These are phyloP conservation scores for Teratosphaeriaceae sp. DNA, from an alignment of 2,329 filamentous ascomycete species.

Conservation along the genomic window DNA sequence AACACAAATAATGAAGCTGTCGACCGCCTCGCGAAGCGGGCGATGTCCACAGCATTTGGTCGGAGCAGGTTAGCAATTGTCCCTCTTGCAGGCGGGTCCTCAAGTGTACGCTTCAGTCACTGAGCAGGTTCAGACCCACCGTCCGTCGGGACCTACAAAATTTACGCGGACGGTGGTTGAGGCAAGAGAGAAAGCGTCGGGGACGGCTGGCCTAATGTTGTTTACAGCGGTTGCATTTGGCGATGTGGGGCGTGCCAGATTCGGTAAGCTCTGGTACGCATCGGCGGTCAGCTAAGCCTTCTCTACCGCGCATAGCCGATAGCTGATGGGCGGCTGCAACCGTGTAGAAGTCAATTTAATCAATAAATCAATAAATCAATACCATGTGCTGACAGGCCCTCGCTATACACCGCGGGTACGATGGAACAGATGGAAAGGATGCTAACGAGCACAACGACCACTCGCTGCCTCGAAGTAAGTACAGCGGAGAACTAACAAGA, in stretches of 20 bases:
- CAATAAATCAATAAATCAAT: too few species aligned
- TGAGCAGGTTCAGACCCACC: too few species aligned
- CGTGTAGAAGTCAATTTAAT: background rate
- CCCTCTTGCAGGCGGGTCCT: too few species aligned
- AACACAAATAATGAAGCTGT: too few species aligned
- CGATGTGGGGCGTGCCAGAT: constrained; percentile 1
- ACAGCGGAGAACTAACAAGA: background rate
- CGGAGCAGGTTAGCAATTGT: too few species aligned
- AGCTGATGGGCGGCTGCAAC: background rate
- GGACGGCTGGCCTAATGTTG: background rate
- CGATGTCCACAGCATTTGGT: too few species aligned
- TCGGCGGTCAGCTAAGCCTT: background rate
- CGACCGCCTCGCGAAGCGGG: too few species aligned
- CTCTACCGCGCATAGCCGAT: background rate
- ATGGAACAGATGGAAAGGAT: background rate
- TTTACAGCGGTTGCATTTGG: background rate
- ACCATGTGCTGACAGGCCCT: too few species aligned
- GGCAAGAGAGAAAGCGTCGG: constrained; percentile 1
- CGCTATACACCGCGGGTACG: too few species aligned
- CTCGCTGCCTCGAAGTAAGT: background rate
- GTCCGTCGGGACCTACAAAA: too few species aligned
- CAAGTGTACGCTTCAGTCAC: too few species aligned
- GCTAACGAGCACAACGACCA: background rate
- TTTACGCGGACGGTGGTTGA: constrained; percentile 4
- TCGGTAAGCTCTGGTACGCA: background rate